phyloP scores from a whole-genome alignment of 306 rosid genomes.

The Glycine latifolia region DNA sequence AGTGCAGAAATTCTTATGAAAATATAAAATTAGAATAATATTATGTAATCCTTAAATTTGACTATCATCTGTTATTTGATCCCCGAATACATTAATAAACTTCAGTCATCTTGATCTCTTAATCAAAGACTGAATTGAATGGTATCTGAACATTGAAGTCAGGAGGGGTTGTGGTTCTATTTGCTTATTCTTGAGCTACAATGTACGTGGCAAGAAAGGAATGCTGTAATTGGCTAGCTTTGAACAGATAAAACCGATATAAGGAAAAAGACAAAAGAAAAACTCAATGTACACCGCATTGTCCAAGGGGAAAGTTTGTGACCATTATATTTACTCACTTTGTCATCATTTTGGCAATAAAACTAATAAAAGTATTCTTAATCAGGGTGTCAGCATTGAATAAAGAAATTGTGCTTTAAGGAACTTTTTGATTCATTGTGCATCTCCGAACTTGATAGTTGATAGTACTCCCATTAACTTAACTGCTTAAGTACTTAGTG shows the following conservation, averaged over 20 bases:
- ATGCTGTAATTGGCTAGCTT: conserved; percentile 23
- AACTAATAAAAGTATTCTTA: background rate
- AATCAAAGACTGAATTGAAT: background rate
- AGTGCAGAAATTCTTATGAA: too few species aligned
- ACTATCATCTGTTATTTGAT: background rate
- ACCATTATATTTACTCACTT: conserved; percentile 9
- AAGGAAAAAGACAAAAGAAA: background rate
- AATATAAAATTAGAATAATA: too few species aligned
- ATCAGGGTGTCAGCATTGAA: conserved; percentile 18
- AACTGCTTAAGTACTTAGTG: conserved; percentile 39
- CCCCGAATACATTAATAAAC: background rate
- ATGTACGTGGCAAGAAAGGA: conserved; percentile 20
- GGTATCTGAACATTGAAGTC: background rate
- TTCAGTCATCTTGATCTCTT: background rate
- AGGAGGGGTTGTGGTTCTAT: conserved; percentile 25
- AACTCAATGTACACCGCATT: conserved; percentile 22
- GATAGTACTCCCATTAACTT: conserved; percentile 21
- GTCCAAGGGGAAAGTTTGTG: conserved; percentile 19
- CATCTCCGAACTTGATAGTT: background rate
- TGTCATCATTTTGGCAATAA: conserved; percentile 23
- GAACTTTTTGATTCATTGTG: conserved; percentile 10
- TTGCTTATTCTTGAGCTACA: conserved; percentile 7
- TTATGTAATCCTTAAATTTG: background rate
- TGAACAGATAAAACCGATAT: conserved; percentile 2
- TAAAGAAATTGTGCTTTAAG: conserved; percentile 43